These are phyloP conservation scores for Tolypocladium tundrense DNA, from an alignment of 2,329 filamentous ascomycete species.

Conservation along the genomic window DNA sequence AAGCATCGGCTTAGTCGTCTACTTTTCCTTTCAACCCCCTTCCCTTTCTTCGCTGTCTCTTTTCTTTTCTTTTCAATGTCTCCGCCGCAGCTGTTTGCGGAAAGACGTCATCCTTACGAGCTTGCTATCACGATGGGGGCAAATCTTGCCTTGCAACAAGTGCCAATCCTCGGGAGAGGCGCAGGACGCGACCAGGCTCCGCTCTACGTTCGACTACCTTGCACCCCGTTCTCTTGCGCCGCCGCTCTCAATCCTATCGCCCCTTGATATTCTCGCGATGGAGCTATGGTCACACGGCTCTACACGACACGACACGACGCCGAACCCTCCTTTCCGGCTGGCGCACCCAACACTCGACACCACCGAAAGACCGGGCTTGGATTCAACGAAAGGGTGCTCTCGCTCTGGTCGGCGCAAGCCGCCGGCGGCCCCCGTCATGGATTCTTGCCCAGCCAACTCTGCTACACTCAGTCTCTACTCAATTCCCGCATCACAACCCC, in stretches of 20 bases:
- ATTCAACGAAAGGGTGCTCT: neutral
- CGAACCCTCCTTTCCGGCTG: neutral
- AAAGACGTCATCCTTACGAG: neutral
- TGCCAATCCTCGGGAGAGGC: neutral
- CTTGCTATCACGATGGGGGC: neutral
- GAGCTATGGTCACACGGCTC: conserved; percentile 2
- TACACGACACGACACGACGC: neutral
- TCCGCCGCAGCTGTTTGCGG: conserved; percentile 5
- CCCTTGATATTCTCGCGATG: neutral
- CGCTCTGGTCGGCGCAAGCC: neutral
- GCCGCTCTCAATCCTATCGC: neutral
- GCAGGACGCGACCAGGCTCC: neutral
- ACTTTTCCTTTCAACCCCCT: conserved; percentile 4
- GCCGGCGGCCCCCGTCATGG: neutral
- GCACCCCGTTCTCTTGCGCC: neutral
- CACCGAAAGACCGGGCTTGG: neutral
- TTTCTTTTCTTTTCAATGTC: conserved; percentile 5
- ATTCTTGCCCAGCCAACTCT: neutral
- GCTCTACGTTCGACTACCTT: neutral
- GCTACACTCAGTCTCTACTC: conserved; percentile 15
- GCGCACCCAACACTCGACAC: neutral
- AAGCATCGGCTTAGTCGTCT: conserved; percentile 12
- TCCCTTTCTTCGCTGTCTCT: conserved; percentile 15
- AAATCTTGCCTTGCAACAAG: neutral
- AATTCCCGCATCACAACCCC: conserved; percentile 13